phyloP scores from a whole-genome alignment of 768 basidiomycete species.

The Mycena capillaripes region DNA sequence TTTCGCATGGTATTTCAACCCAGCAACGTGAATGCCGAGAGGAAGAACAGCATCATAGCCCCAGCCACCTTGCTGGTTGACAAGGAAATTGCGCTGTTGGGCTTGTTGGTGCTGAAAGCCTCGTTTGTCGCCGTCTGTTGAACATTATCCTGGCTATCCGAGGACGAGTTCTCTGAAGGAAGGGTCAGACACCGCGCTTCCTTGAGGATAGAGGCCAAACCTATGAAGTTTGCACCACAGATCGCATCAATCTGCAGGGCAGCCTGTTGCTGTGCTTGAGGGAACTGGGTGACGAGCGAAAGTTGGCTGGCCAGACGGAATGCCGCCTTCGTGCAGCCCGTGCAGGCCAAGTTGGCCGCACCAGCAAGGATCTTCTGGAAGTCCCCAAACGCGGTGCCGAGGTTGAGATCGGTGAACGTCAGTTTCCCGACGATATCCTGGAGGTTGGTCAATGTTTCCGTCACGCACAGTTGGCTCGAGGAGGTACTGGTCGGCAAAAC shows the following conservation, averaged over 20 bases:
- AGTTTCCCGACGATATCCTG: slow-evolving; percentile 55
- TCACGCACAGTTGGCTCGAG: slow-evolving; percentile 64
- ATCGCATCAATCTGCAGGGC: slow-evolving; percentile 43
- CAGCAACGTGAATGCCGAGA: slow-evolving; percentile 29
- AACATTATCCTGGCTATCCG: slow-evolving; percentile 26
- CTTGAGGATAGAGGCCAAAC: slow-evolving; percentile 39
- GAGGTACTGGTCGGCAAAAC: slow-evolving; percentile 37
- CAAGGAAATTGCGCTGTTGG: slow-evolving; percentile 23
- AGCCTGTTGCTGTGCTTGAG: slow-evolving; percentile 39
- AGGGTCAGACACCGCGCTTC: not conserved
- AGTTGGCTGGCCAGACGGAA: slow-evolving; percentile 49
- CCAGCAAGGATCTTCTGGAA: slow-evolving; percentile 43
- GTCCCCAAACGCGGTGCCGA: slow-evolving; percentile 36
- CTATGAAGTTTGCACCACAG: slow-evolving; percentile 61
- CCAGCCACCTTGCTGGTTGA: slow-evolving; percentile 22
- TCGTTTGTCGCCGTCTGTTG: slow-evolving; percentile 37
- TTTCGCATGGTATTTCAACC: slow-evolving; percentile 13
- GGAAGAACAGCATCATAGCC: slow-evolving; percentile 26
- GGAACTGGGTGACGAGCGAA: slow-evolving; percentile 39
- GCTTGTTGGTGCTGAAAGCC: slow-evolving; percentile 3
- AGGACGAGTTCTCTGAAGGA: slow-evolving; percentile 28
- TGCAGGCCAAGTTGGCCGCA: slow-evolving; percentile 56
- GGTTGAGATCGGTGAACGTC: slow-evolving; percentile 42
- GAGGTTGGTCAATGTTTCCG: slow-evolving; percentile 62
- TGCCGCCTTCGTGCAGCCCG: slow-evolving; percentile 61